Percentiles rank a stretch among this genome's conserved stretches.
phyloP scores from a whole-genome alignment of 2,329 filamentous ascomycete species.

The Aspergillus fumigatus region DNA sequence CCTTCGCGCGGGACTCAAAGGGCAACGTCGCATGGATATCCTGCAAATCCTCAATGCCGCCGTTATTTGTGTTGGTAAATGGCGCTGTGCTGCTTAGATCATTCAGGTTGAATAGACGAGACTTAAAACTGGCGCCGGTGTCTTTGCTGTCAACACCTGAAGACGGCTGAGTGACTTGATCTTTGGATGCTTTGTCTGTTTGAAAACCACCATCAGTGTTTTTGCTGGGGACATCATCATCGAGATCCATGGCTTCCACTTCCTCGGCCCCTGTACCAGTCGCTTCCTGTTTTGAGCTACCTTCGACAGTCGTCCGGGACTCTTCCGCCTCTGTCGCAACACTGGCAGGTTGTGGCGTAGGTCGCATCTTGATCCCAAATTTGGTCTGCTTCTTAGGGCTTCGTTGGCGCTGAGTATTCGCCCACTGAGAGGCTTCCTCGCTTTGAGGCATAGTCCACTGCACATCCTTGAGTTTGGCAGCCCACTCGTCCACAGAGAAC shows the following conservation, averaged over 20 bases:
- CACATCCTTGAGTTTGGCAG: conserved; percentile 31
- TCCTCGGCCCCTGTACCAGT: conserved; percentile 15
- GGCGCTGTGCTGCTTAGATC: conserved; percentile 49
- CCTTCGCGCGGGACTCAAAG: conserved; percentile 52
- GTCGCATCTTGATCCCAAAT: conserved; percentile 23
- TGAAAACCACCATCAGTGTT: conserved; percentile 2
- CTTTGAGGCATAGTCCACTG: conserved; percentile 29
- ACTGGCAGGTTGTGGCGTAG: conserved; percentile 30
- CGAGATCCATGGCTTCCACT: conserved; percentile 45
- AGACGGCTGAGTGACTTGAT: conserved; percentile 3
- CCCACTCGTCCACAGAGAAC: conserved; percentile 39
- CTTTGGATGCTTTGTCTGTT: conserved; percentile 6
- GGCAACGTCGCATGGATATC: conserved; percentile 53
- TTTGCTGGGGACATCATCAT: conserved; percentile 30
- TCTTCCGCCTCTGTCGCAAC: conserved; percentile 40
- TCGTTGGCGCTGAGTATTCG: conserved; percentile 23
- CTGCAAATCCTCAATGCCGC: conserved; percentile 50
- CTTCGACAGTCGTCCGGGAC: conserved; percentile 26
- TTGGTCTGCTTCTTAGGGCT: conserved; percentile 33
- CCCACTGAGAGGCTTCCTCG: conserved; percentile 22
- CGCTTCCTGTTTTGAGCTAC: conserved; percentile 14
- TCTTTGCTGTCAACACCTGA: conserved; percentile 8
- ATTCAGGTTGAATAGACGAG: conserved; percentile 42
- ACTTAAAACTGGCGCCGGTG: conserved; percentile 6
- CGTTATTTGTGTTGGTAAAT: conserved; percentile 42